phyloP scores from a whole-genome alignment of 2,329 filamentous ascomycete species.

The Pseudopyrenochaeta lycopersici region DNA sequence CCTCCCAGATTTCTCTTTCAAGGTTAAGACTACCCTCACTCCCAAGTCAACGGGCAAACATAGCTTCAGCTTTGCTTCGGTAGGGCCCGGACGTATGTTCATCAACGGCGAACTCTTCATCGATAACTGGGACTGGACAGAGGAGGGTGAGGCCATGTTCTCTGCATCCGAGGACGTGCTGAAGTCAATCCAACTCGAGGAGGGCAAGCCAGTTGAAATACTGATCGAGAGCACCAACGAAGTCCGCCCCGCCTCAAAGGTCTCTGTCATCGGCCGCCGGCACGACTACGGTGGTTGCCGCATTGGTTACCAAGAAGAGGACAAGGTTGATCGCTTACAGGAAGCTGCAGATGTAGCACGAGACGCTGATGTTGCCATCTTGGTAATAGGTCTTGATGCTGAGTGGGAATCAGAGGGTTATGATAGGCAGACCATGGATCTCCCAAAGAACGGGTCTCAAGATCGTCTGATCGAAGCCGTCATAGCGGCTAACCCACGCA shows the following conservation, averaged over 20 bases:
- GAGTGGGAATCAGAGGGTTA: slow-evolving; percentile 80
- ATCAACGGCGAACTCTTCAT: slow-evolving; percentile 68
- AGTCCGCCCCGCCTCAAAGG: slow-evolving; percentile 68
- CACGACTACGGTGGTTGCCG: slow-evolving; percentile 76
- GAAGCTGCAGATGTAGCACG: slow-evolving; percentile 73
- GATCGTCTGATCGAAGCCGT: slow-evolving; percentile 72
- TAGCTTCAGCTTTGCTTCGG: slow-evolving; percentile 73
- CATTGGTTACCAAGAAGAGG: slow-evolving; percentile 74
- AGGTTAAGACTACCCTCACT: slow-evolving; percentile 68
- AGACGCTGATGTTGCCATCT: slow-evolving; percentile 77
- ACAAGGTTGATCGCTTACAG: slow-evolving; percentile 64
- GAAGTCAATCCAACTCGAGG: slow-evolving; percentile 68
- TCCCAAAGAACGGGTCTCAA: slow-evolving; percentile 65
- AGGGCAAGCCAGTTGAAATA: slow-evolving; percentile 67
- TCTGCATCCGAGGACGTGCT: slow-evolving; percentile 72
- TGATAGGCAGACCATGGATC: slow-evolving; percentile 69
- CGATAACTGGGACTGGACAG: slow-evolving; percentile 74
- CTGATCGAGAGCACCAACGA: slow-evolving; percentile 73
- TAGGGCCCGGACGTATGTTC: slow-evolving; percentile 70
- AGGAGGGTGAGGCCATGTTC: slow-evolving; percentile 76
- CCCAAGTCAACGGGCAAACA: slow-evolving; percentile 68
- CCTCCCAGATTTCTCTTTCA: slow-evolving; percentile 70
- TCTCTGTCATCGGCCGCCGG: slow-evolving; percentile 64
- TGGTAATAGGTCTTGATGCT: slow-evolving; percentile 79
- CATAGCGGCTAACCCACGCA: slow-evolving; percentile 70